Evolutionary conservation across 768 basidiomycete genomes (phyloP), one percentile per base, ranked within the genome.

Genomic region (Tulasnella sp.): DNA sequence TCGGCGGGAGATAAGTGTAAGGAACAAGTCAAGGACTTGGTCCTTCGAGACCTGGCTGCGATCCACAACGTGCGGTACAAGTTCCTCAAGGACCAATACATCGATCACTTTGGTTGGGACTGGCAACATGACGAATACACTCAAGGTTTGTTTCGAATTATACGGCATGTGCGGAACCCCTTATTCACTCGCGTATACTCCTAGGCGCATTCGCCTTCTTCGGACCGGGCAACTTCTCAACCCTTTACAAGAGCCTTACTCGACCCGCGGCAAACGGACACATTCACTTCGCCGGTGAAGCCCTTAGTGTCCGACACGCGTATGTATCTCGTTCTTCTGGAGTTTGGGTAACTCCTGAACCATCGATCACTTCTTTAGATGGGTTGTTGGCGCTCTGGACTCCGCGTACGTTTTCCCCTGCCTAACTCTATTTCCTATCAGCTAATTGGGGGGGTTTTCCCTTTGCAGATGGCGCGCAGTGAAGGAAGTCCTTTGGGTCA

Each of bases 141-240:
- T 0, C 79, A 81, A 77, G 83, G 83, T 82, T 42, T 40, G 78
- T 37, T 4, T 17, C 36, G 4, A 22, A 16, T 39, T 4, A 17
- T 2, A 1, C 32, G 9, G 1, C 52, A 2, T 5, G 17, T 52
- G 35, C 39, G 40, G n/a, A n/a, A n/a, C n/a, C n/a, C n/a, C n/a
- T 5, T 2, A n/a, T 19, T 32, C 26, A n/a, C n/a, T 36, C 40
- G 7, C 64, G n/a, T 32, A 14, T 12, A 29, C n/a, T 64, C 11
- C 35, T 66, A 82, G 83, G 83, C 52, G 81, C 81, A 3, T 82
- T 78, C 70, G 83, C 82, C 0, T 76, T 75, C 73, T 84, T 84
- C 62, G 79, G 78, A 0, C 83, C 84, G 5, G 83, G 82, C 9
- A 72, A 82, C 22, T 84, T 82, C 67, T 71, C 74, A 8, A 74